Evolutionary conservation across 1,284 basidiomycete genomes (phyloP).

Genomic region (Tetrapyrgos nigripes): DNA sequence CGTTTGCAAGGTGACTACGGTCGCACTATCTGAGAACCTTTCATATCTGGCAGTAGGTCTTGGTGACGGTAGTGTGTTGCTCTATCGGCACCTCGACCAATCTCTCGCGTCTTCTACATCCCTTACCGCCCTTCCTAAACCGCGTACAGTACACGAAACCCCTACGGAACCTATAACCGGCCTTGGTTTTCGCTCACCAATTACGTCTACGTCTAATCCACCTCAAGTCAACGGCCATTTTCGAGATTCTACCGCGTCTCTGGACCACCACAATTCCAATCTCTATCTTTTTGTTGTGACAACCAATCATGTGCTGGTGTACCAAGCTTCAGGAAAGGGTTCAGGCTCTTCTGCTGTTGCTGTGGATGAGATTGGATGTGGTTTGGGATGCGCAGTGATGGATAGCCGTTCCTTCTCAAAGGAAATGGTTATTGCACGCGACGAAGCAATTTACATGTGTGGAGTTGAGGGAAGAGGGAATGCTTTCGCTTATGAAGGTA

Average conservation of each 20-base stretch:
- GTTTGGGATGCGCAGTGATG: slow-evolving; percentile 85
- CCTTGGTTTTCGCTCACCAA: slow-evolving; percentile 83
- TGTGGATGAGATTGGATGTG: slow-evolving; percentile 88
- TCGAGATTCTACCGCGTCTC: slow-evolving; percentile 5
- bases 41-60: slow-evolving; percentile 91
- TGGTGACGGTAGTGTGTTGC: slow-evolving; percentile 92
- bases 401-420: slow-evolving; percentile 60
- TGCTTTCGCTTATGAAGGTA: slow-evolving; percentile 92
- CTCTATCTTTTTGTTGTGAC: slow-evolving; percentile 88
- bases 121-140: slow-evolving; percentile 80
- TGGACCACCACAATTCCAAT: slow-evolving; percentile 45
- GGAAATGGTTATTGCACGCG: slow-evolving; percentile 87
- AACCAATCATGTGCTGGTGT: slow-evolving; percentile 81
- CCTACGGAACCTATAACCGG: slow-evolving; percentile 89
- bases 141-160: slow-evolving; percentile 80
- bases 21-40: slow-evolving; percentile 83
- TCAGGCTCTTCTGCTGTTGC: slow-evolving; percentile 68
- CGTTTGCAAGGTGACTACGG: slow-evolving; percentile 69
- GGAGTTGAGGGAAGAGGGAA: slow-evolving; percentile 84
- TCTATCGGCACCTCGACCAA: slow-evolving; percentile 92
- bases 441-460: slow-evolving; percentile 93
- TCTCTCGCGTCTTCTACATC: slow-evolving; percentile 75
- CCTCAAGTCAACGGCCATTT: not conserved
- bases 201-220: slow-evolving; percentile 8
- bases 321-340: slow-evolving; percentile 79